Evolutionary conservation across 2,329 filamentous ascomycete genomes (phyloP).

Genomic region (Ophiostoma fasciatum): DNA sequence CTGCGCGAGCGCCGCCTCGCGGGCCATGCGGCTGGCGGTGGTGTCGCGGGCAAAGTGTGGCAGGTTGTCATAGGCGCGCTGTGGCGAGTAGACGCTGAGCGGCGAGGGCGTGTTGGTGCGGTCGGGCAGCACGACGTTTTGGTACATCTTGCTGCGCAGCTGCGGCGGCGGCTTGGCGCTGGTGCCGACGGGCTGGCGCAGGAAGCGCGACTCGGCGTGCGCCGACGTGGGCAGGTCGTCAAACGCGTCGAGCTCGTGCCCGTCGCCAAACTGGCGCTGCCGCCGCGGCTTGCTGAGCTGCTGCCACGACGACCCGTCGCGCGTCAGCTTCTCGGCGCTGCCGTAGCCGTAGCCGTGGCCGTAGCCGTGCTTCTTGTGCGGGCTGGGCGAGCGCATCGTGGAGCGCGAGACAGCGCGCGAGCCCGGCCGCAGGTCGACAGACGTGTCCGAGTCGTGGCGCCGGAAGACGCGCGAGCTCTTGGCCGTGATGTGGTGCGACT

Average conservation of each 20-base stretch:
- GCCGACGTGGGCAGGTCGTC: slow-evolving; percentile 87
- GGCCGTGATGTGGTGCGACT: slow-evolving; percentile 57
- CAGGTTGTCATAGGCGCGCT: slow-evolving; percentile 35
- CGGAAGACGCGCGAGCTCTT: slow-evolving; percentile 59
- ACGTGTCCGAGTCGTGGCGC: slow-evolving; percentile 68
- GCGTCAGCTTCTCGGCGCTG: slow-evolving; percentile 23
- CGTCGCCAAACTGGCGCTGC: slow-evolving; percentile 70
- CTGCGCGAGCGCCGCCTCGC: slow-evolving; percentile 47
- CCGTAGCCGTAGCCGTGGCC: too few species aligned
- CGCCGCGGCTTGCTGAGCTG: slow-evolving; percentile 60
- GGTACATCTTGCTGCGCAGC: slow-evolving; percentile 40
- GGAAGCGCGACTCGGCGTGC: slow-evolving; percentile 64
- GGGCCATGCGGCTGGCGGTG: slow-evolving; percentile 47
- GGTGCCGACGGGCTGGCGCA: slow-evolving; percentile 61
- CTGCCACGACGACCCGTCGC: slow-evolving; percentile 39
- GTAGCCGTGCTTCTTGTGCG: slow-evolving; percentile 28
- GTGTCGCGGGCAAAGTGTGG: slow-evolving; percentile 53
- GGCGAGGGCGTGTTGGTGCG: slow-evolving; percentile 38
- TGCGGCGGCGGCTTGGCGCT: slow-evolving; percentile 49
- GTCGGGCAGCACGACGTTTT: slow-evolving; percentile 39
- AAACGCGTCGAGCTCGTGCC: slow-evolving; percentile 81
- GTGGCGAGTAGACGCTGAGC: slow-evolving; percentile 40
- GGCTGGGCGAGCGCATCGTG: slow-evolving; percentile 45
- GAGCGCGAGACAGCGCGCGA: slow-evolving; percentile 45
- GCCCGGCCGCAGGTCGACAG: slow-evolving; percentile 39